These are phyloP conservation scores for Fusarium devonianum DNA, from an alignment of 2,329 filamentous ascomycete species.

Conservation along the genomic window DNA sequence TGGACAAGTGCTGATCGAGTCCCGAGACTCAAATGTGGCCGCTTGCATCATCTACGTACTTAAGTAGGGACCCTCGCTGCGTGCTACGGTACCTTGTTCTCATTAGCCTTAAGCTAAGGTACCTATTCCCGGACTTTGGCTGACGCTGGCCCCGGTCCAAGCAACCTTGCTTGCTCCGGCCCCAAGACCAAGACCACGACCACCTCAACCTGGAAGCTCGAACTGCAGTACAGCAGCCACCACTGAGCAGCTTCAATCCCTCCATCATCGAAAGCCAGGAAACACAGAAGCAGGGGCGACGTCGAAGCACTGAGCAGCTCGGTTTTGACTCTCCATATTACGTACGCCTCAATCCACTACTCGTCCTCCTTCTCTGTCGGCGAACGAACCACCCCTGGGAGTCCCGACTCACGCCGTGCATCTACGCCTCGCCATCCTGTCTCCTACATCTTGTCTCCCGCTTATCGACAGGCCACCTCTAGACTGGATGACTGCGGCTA, in stretches of 20 bases:
- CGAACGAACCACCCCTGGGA: conserved; percentile 18
- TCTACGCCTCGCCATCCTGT: conserved; percentile 26
- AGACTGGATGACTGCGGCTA: conserved; percentile 34
- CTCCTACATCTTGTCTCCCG: conserved; percentile 23
- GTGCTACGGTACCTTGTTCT: conserved; percentile 11
- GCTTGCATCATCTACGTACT: conserved; percentile 28
- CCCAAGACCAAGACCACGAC: conserved; percentile 17
- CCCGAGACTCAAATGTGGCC: conserved; percentile 7
- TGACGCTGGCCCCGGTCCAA: conserved; percentile 11
- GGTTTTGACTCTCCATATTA: conserved; percentile 25
- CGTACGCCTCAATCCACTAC: conserved; percentile 16
- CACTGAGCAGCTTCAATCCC: conserved; percentile 8
- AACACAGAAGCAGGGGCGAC: neutral
- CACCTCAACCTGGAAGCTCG: conserved; percentile 29
- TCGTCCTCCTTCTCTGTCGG: conserved; percentile 15
- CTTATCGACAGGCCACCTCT: conserved; percentile 2
- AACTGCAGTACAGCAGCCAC: conserved; percentile 10
- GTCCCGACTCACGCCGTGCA: conserved; percentile 21
- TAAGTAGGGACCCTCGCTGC: neutral
- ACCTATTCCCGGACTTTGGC: conserved; percentile 20
- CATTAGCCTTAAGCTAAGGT: conserved; percentile 14
- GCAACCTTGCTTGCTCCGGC: conserved; percentile 34
- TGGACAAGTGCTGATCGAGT: conserved; percentile 18
- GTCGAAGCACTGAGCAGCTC: conserved; percentile 2
- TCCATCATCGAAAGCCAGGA: neutral